Evolutionary conservation across 176 grass and related monocot species (phyloP).

Genomic region (Paspalum vaginatum): DNA sequence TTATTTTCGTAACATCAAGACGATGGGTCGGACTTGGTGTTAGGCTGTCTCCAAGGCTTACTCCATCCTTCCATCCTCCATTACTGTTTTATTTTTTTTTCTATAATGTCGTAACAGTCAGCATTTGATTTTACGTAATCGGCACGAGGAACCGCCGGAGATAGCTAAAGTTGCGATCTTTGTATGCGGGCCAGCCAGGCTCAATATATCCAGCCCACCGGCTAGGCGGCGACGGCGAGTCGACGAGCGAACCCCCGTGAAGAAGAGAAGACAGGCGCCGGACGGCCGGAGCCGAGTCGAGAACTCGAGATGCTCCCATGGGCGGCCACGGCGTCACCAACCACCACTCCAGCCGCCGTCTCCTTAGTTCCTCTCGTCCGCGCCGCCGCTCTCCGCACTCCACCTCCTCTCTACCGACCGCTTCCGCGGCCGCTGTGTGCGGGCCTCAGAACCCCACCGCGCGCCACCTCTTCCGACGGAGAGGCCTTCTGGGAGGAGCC

Average conservation of each 20-base stretch:
- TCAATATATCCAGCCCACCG: too few species aligned
- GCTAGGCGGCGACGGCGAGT: neutral
- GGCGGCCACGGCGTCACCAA: neutral
- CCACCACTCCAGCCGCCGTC: neutral
- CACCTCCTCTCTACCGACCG: neutral
- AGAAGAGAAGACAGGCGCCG: neutral
- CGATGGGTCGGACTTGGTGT: too few species aligned
- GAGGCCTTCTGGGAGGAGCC: slow-evolving; percentile 74
- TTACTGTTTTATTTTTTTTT: too few species aligned
- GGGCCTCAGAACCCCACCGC: neutral
- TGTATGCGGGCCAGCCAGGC: too few species aligned
- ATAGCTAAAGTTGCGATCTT: too few species aligned
- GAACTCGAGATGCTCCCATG: slow-evolving; percentile 32
- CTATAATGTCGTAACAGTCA: too few species aligned
- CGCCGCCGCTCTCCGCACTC: neutral
- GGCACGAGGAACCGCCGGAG: too few species aligned
- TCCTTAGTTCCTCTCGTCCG: slow-evolving; percentile 19
- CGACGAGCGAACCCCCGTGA: neutral
- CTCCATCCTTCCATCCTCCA: too few species aligned
- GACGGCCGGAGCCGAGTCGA: neutral
- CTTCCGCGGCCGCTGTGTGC: slow-evolving; percentile 7
- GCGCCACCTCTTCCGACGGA: slow-evolving; percentile 8
- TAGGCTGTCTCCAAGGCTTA: too few species aligned
- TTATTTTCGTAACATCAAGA: too few species aligned
- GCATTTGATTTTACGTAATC: too few species aligned